Evolutionary conservation across 208 protist species (phyloP).

Genomic region (Acanthamoeba triangularis): DNA sequence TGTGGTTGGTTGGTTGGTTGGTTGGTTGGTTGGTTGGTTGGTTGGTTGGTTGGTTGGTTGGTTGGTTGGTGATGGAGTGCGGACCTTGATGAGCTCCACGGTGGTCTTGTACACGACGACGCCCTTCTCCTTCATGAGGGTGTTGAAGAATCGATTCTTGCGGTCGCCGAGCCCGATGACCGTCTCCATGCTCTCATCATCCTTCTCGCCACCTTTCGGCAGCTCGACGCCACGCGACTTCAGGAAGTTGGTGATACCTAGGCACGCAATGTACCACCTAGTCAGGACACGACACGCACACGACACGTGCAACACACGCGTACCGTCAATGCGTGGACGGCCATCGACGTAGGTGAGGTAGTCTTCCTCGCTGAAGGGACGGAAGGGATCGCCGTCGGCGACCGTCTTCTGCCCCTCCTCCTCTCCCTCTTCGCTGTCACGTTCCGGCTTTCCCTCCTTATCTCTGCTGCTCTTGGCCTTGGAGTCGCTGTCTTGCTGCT

Average conservation of each 20-base stretch:
- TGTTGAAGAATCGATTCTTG: slow-evolving; percentile 68
- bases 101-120: slow-evolving; percentile 43
- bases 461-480: too few relatives aligned
- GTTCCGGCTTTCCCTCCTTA: neutral
- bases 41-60: too few relatives aligned
- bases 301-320: neutral
- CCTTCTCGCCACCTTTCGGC: neutral
- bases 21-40: too few relatives aligned
- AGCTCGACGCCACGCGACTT: neutral
- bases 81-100: slow-evolving; percentile 46
- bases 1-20: too few relatives aligned
- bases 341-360: slow-evolving; percentile 71
- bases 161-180: slow-evolving; percentile 28
- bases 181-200: neutral
- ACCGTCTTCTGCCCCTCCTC: neutral
- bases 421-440: neutral
- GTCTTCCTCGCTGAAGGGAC: slow-evolving; percentile 23
- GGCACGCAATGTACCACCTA: neutral
- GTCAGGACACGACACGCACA: neutral
- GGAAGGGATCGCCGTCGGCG: neutral
- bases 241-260: neutral
- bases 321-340: slow-evolving; percentile 14
- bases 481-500: neutral
- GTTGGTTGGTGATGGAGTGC: neutral
- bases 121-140: slow-evolving; percentile 56